Percentiles rank a stretch among this genome's conserved stretches.
Conservation (phyloP, 108 stramenopile genomes). For the Tribonema minus region DNA sequence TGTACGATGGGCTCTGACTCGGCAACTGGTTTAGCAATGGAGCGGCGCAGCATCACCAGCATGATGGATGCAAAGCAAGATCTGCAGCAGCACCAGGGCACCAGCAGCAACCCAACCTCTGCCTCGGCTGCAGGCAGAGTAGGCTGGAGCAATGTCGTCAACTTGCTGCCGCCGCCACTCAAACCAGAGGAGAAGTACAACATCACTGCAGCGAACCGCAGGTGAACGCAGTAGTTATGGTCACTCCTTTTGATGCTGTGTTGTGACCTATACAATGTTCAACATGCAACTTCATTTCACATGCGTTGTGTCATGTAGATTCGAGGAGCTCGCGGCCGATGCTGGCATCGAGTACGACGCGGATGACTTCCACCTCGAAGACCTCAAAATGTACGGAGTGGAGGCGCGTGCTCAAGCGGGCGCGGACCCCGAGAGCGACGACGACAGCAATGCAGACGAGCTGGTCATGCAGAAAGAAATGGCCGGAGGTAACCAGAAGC, state of each 20-base stretch:
- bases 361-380: slow-evolving; percentile 26
- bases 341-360: slow-evolving; percentile 30
- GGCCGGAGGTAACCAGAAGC: too few relatives aligned
- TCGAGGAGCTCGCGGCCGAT: slow-evolving; percentile 18
- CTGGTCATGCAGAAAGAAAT: too few relatives aligned
- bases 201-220: not conserved
- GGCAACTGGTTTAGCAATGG: too few relatives aligned
- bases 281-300: not conserved
- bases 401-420: slow-evolving; percentile 1
- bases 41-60: too few relatives aligned
- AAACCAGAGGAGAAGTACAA: not conserved
- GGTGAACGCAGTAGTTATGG: not conserved
- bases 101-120: not conserved
- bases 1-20: too few relatives aligned
- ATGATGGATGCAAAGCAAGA: not conserved
- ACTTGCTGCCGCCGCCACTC: not conserved
- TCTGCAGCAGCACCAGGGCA: not conserved
- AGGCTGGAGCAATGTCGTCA: not conserved
- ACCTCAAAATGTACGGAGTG: slow-evolving; percentile 21
- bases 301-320: not conserved
- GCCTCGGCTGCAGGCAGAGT: too few relatives aligned
- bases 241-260: not conserved
- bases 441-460: slow-evolving; percentile 3
- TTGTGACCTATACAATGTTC: not conserved
- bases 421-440: not conserved